Evolutionary conservation across 2,329 filamentous ascomycete species (phyloP), one percentile per base, ranked within the genome.

Genomic region (Diplodia corticola): DNA sequence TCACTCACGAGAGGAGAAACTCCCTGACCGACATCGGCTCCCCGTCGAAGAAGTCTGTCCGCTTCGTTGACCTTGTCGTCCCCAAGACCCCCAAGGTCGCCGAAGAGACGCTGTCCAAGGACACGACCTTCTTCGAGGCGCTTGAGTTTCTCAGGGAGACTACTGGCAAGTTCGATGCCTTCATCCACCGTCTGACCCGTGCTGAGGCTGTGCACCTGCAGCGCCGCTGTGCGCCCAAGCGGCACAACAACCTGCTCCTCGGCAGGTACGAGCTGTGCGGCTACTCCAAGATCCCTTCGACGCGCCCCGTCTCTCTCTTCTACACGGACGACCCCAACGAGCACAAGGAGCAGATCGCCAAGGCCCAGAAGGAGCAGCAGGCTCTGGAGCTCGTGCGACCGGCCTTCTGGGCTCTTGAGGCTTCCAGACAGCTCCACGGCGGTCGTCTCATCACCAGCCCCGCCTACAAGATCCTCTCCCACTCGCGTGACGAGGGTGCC

Each of bases 191-290:
- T 49, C 88, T 92, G 66, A 86, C 91, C 26, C 90, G 95, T 57
- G 96, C 94, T 67, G 94, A 98, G 76, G 92, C 92, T 26, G 84
- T 97, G 55, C 94, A 97, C 75, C 87, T 92, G 30, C 88, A 91
- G 73, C 90, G 95, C 46, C 84, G 93, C 65, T 92, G 89, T 51
- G 86, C 93, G 66, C 84, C 86, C 22, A 84, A 89, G 67, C 81
- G 86, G 48, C 93, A 97, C 78, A 86, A 90, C 74, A 90, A 91
- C 74, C 91, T 93, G 74, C 86, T 98, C 22, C 85, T 92, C 35
- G 93, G 93, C 71, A 95, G 92, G 76, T 96, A 91, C 75, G 90
- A 93, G 77, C 85, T 96, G 63, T 88, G 86, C 53, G 74, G 77
- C 64, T 75, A 78, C 48, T 76, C 79, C 30, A 78, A 80, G 35